Percentiles rank a stretch among this genome's conserved stretches.
These are phyloP conservation scores for Trichophyton verrucosum DNA, from an alignment of 2,329 filamentous ascomycete species.

Conservation along the genomic window DNA sequence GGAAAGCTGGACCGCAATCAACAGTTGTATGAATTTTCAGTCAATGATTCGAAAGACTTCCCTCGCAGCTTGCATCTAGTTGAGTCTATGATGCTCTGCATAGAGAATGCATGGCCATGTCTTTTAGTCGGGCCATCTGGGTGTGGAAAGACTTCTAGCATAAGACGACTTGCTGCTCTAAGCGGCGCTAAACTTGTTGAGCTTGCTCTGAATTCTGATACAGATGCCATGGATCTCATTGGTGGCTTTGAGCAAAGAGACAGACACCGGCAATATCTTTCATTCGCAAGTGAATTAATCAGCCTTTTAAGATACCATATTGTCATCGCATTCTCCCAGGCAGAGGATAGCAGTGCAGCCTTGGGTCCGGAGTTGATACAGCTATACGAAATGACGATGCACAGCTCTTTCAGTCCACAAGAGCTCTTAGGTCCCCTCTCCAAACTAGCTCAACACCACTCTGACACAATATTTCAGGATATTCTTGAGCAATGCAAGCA, in stretches of 20 bases:
- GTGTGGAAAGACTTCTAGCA: conserved; percentile 69
- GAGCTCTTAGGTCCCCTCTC: conserved; percentile 22
- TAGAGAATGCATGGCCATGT: conserved; percentile 76
- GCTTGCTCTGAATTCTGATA: conserved; percentile 84
- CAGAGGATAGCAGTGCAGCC: conserved; percentile 12
- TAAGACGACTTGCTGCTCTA: conserved; percentile 68
- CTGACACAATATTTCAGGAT: conserved; percentile 36
- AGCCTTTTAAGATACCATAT: conserved; percentile 38
- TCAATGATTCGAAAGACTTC: conserved; percentile 25
- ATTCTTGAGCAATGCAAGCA: conserved; percentile 39
- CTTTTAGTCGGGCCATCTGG: conserved; percentile 79
- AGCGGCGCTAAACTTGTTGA: conserved; percentile 65
- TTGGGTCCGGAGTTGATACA: conserved; percentile 20
- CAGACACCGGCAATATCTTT: conserved; percentile 57
- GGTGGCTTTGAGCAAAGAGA: conserved; percentile 95
- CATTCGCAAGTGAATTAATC: conserved; percentile 44
- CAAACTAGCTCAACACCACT: conserved; percentile 30
- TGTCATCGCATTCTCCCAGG: conserved; percentile 21
- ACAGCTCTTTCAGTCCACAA: conserved; percentile 21
- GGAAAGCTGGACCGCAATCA: conserved; percentile 53
- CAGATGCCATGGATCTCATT: conserved; percentile 93
- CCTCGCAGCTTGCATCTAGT: conserved; percentile 50
- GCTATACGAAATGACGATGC: conserved; percentile 23
- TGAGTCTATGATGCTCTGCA: conserved; percentile 76
- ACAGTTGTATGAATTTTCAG: conserved; percentile 25